Evolutionary conservation across 768 basidiomycete genomes (phyloP).

Genomic region (Boletus huronensis): DNA sequence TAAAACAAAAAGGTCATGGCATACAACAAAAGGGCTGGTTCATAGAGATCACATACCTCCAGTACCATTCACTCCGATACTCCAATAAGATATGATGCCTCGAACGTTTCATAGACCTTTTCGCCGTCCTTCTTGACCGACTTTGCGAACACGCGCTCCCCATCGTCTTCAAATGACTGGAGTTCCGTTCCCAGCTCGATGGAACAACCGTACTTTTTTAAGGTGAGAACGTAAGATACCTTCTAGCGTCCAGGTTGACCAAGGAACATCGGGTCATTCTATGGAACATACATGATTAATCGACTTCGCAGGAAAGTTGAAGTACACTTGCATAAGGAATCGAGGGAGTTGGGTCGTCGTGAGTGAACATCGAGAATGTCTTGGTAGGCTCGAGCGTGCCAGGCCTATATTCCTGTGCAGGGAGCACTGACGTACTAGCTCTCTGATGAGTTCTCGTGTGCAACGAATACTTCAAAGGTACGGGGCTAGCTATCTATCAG

Average conservation of each 20-base stretch:
- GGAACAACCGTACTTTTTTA: too few relatives aligned
- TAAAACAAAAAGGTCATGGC: not conserved
- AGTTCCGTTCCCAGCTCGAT: too few relatives aligned
- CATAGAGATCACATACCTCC: constrained; percentile 12
- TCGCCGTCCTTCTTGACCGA: too few relatives aligned
- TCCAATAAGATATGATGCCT: constrained; percentile 31
- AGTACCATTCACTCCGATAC: constrained; percentile 43
- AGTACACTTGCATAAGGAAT: constrained; percentile 23
- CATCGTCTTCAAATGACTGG: too few relatives aligned
- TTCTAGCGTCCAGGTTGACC: constrained; percentile 33
- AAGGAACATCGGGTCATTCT: constrained; percentile 14
- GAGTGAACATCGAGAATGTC: not conserved
- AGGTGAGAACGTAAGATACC: constrained; percentile 18
- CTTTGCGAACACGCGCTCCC: too few relatives aligned
- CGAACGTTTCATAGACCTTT: constrained; percentile 25
- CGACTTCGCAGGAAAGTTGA: not conserved
- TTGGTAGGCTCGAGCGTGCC: constrained; percentile 16
- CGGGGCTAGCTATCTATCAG: constrained; percentile 21
- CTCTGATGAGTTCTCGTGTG: constrained; percentile 36
- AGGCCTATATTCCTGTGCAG: constrained; percentile 34
- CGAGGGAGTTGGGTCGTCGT: constrained; percentile 23
- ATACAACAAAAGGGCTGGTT: not conserved
- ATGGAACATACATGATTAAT: not conserved
- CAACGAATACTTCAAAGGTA: constrained; percentile 44
- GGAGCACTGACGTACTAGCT: constrained; percentile 24